Evolutionary conservation across 345 rosid species (phyloP).

Genomic region (rapeseed (Brassica napus)): DNA sequence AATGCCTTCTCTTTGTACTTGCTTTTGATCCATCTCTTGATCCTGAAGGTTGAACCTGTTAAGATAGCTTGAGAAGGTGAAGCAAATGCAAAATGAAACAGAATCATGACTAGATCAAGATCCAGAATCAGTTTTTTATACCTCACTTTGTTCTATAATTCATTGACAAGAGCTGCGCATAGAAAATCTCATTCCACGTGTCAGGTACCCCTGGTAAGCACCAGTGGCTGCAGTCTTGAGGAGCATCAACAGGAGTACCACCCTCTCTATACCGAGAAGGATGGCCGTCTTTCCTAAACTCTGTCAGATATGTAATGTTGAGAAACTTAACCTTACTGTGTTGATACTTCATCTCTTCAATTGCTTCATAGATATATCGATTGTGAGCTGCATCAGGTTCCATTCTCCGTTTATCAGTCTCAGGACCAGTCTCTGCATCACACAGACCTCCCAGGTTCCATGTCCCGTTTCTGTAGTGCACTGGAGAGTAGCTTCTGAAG

Average conservation of each 20-base stretch:
- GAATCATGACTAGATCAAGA: conserved; percentile 44
- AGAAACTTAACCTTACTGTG: conserved; percentile 56
- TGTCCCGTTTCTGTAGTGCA: conserved; percentile 77
- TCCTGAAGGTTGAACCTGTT: background rate
- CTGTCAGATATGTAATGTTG: conserved; percentile 73
- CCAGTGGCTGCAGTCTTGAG: conserved; percentile 98
- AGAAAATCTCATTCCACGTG: conserved; percentile 83
- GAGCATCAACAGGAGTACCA: conserved; percentile 58
- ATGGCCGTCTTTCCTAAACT: conserved; percentile 71
- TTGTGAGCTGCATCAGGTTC: conserved; percentile 59
- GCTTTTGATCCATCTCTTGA: background rate
- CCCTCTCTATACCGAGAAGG: conserved; percentile 76
- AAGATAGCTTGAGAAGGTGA: background rate
- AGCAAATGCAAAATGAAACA: conserved; percentile 2
- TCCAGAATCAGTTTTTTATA: conserved; percentile 6
- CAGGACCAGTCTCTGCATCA: conserved; percentile 61
- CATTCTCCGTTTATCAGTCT: conserved; percentile 43
- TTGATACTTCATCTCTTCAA: conserved; percentile 47
- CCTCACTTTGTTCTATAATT: conserved; percentile 39
- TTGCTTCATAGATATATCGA: conserved; percentile 49
- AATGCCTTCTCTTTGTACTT: background rate
- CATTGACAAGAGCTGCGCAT: conserved; percentile 62
- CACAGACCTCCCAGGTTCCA: conserved; percentile 80
- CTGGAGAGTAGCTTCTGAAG: conserved; percentile 79
- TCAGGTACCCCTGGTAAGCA: conserved; percentile 91